Evolutionary conservation across 495 filamentous ascomycete genomes (phyloP).

Genomic region (Filosporella fistucella): DNA sequence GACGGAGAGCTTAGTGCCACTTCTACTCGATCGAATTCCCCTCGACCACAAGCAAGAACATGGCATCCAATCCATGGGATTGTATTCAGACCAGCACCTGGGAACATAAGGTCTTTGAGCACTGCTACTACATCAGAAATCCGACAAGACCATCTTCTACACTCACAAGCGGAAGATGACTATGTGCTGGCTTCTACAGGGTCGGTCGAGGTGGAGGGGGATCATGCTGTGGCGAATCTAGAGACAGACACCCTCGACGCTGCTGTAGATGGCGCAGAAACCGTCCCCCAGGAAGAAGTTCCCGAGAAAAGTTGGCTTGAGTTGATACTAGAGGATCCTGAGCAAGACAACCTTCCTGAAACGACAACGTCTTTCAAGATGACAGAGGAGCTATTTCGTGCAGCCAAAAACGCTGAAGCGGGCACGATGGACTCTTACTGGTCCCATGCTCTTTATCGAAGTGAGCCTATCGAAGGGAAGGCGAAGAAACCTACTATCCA

Average conservation of each 20-base stretch:
- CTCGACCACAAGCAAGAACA: conserved; percentile 4
- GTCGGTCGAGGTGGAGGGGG: neutral
- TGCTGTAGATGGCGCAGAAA: too few relatives aligned
- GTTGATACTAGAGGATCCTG: conserved; percentile 16
- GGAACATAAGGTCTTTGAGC: conserved; percentile 7
- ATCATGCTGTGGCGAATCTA: too few relatives aligned
- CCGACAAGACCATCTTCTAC: conserved; percentile 4
- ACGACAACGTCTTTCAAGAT: conserved; percentile 33
- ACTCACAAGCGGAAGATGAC: conserved; percentile 13
- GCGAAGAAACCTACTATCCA: conserved; percentile 46
- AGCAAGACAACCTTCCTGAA: conserved; percentile 14
- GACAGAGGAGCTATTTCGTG: conserved; percentile 35
- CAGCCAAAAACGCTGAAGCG: conserved; percentile 33
- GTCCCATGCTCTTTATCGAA: conserved; percentile 61
- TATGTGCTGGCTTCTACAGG: conserved; percentile 10
- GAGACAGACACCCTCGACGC: too few relatives aligned
- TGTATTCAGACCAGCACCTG: conserved; percentile 13
- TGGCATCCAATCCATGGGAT: conserved; percentile 23
- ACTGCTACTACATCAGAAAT: conserved; percentile 1
- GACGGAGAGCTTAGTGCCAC: conserved; percentile 4
- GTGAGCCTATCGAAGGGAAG: conserved; percentile 27
- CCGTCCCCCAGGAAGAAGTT: too few relatives aligned
- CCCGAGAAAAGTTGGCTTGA: too few relatives aligned
- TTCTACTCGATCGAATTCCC: conserved; percentile 1
- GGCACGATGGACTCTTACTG: conserved; percentile 52